Base-by-base conservation (phyloP, 73 alveolate species). In the Blepharisma stoltei region DNA sequence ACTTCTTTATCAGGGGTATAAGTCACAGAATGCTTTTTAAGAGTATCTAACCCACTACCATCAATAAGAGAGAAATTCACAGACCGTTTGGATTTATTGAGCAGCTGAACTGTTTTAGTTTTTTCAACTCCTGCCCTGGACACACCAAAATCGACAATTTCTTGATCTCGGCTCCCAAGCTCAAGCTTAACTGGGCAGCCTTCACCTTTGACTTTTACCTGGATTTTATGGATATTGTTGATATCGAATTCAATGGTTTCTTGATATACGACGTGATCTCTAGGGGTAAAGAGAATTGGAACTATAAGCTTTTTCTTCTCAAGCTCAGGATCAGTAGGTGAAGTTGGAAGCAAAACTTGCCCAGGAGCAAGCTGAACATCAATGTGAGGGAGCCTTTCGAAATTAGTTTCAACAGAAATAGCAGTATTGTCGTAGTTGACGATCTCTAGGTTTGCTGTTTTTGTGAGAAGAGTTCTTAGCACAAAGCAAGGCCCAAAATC, bases 401-500 rank as follows among this genome's bases (percentile, higher is more conserved):
- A 96, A 47, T 79, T 82, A 38, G 97, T 90, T 83, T 96, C 99
- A 20, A 95, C 88, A 5, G 99, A 92, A 78, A 96, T 95, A 45
- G 99, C 99, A 76, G 94, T 89, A 71, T 87, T 94, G 66, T 96
- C 99, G 81, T 92, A 83, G 78, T 96, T 96, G 54, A 89, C 90
- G 49, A 95, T 92, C 77, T 96, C 98, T 8, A 96, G 82, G 52
- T 88, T 79, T 50, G 84, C 94, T 8, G 86, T 85, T 69, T 88
- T 91, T 8, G 98, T 97, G 80, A 96, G 89, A 20, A 98, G 98
- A 67, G 95, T 89, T 82, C 98, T 93, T 90, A 95, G 86, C 6
- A 96, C 99, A 78, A 93, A 96, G 89, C 98, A 95, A 70, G 99
- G 99, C 5, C 99, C 99, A 73, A 96, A 96, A 78, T 96, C 98